Conservation (phyloP, 768 basidiomycete genomes). For the Cubamyces lactineus region DNA sequence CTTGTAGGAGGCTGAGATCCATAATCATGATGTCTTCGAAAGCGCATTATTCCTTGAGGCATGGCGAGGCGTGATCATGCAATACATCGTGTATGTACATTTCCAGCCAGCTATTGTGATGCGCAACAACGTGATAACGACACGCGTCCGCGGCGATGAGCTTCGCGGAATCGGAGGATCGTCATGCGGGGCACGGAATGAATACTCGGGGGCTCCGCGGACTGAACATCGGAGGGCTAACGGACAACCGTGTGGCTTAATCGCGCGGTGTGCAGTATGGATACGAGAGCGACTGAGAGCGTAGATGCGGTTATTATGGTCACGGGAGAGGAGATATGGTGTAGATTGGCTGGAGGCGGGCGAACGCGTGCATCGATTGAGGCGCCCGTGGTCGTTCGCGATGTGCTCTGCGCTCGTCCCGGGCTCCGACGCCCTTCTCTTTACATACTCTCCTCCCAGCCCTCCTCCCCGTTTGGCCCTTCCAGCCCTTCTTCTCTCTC, state of each 20-base stretch:
- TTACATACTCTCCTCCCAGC: not conserved
- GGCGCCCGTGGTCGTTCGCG: not conserved
- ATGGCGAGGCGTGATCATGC: not conserved
- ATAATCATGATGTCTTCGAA: not conserved
- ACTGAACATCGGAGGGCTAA: constrained; percentile 6
- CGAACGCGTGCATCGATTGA: constrained; percentile 9
- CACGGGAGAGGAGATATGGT: constrained; percentile 1
- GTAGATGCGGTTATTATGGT: not conserved
- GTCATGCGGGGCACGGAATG: constrained; percentile 1
- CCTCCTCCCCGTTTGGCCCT: not conserved
- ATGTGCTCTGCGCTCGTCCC: not conserved
- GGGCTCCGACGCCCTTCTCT: not conserved
- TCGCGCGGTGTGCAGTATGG: not conserved
- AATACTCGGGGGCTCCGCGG: not conserved
- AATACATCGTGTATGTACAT: too few relatives aligned
- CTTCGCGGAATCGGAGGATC: constrained; percentile 9
- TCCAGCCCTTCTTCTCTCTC: not conserved
- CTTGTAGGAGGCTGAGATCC: not conserved
- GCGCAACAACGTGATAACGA: not conserved
- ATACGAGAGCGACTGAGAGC: not conserved
- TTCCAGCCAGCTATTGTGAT: too few relatives aligned
- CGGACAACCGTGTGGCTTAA: constrained; percentile 1
- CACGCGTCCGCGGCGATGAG: constrained; percentile 1
- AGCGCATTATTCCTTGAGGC: not conserved
- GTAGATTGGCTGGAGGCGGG: not conserved